Base-by-base conservation (phyloP, 2,329 filamentous ascomycete species). In the Orbilia ellipsospora region DNA sequence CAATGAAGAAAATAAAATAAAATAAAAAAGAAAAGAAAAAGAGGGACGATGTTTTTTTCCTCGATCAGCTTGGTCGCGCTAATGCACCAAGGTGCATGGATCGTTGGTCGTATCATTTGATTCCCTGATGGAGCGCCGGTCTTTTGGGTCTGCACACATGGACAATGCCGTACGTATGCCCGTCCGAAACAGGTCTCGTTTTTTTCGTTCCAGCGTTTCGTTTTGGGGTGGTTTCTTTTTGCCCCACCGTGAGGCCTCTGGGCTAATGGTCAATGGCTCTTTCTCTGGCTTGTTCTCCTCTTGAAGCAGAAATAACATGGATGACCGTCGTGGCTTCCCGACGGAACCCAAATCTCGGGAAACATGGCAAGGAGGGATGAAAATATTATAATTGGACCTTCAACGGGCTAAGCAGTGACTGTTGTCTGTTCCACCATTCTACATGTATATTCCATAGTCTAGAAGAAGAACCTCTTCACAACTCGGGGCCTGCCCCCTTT, bases 291-390 rank as follows among this genome's bases (percentile, higher is more conserved):
- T 42, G 54, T 42, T 31, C 31, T 54, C 60, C 54, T 48, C 62
- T 62, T 67, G 42, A 55, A 60, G 42, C 40, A 62, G 54, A 45
- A 45, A 73, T 23, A 56, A 74, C 70, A 63, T 62, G 70, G 62
- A 57, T 73, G 55, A 15, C 5, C 16, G 50, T 55, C 28, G 48
- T 70, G 66, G 66, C 66, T 70, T 70, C 66, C 66, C 66, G 66
- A 70, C 66, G 56, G 66, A 63, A 70, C 66, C 66, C 66, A 70
- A 70, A 70, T 70, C 66, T 70, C 66, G 57, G 66, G 66, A 70
- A 70, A 70, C 66, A 70, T 70, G 57, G 44, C 51, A 57, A 54
- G 54, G 65, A 23, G 23, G 23, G 23, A 23, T 23, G 23, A 23
- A 23, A 4, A 23, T 23, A 23, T 23, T 23, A 4, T 23, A 23